Conservation (phyloP, 495 filamentous ascomycete species). For the Penicillium chermesinum region DNA sequence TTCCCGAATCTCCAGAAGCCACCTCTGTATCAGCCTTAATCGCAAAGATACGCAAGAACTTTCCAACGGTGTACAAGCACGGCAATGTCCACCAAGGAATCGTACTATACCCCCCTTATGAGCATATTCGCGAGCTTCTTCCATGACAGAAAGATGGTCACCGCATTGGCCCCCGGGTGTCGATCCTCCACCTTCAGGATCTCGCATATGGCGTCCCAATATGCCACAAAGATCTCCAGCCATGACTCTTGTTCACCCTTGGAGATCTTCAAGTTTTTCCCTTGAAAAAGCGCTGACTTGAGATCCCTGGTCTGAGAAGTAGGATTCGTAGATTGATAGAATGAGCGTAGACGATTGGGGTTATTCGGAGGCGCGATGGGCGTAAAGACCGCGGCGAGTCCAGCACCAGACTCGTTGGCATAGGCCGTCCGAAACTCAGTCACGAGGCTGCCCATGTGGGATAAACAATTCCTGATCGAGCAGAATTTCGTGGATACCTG, state of each 20-base stretch:
- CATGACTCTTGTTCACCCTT: conserved; percentile 66
- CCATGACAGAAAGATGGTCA: conserved; percentile 76
- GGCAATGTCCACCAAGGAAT: conserved; percentile 86
- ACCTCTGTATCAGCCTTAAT: conserved; percentile 71
- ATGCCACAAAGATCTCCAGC: conserved; percentile 75
- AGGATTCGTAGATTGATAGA: conserved; percentile 56
- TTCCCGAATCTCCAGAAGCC: conserved; percentile 34
- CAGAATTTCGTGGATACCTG: too few relatives aligned
- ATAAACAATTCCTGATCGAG: too few relatives aligned
- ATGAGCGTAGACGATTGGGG: conserved; percentile 51
- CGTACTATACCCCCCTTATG: conserved; percentile 67
- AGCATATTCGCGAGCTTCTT: conserved; percentile 67
- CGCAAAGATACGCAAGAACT: conserved; percentile 79
- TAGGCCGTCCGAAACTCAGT: conserved; percentile 58
- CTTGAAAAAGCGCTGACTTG: conserved; percentile 55
- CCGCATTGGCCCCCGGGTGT: conserved; percentile 54
- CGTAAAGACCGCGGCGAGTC: conserved; percentile 62
- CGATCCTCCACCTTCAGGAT: conserved; percentile 52
- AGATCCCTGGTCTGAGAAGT: conserved; percentile 58
- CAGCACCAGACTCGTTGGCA: conserved; percentile 51
- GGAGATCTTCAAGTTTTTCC: conserved; percentile 46
- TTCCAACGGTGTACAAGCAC: conserved; percentile 77
- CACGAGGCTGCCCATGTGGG: conserved; percentile 58
- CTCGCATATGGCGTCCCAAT: conserved; percentile 75
- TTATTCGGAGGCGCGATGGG: conserved; percentile 56